Conservation (phyloP, 1,139 yeast genomes). For the Saccharomyces hybrid region DNA sequence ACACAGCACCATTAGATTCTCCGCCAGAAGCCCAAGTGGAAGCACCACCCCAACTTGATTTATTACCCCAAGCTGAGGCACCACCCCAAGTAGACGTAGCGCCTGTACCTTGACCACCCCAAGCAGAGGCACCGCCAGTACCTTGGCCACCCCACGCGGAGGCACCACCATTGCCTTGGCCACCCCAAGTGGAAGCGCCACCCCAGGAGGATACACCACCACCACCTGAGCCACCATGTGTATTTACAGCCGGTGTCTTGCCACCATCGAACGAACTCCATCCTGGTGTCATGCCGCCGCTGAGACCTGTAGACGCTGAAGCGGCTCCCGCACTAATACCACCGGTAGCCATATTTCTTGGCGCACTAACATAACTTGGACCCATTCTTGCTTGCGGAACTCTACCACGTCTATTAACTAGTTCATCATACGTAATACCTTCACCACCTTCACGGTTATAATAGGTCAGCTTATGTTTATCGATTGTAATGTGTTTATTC, state of each 20-base stretch:
- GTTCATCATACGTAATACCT: constrained; percentile 72
- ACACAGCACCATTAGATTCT: constrained; percentile 26
- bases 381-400: constrained; percentile 31
- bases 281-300: constrained; percentile 51
- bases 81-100: constrained; percentile 37
- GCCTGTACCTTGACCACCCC: constrained; percentile 29
- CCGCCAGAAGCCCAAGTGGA: constrained; percentile 32
- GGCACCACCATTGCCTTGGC: constrained; percentile 38
- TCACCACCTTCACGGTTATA: constrained; percentile 53
- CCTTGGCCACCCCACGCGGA: constrained; percentile 35
- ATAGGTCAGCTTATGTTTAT: constrained; percentile 68
- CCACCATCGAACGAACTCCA: constrained; percentile 43
- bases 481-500: constrained; percentile 78
- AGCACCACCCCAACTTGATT: constrained; percentile 32
- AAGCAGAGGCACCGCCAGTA: constrained; percentile 18
- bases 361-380: constrained; percentile 33
- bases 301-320: constrained; percentile 20
- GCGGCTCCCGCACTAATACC: constrained; percentile 18
- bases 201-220: constrained; percentile 45
- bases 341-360: constrained; percentile 29
- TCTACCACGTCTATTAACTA: constrained; percentile 38
- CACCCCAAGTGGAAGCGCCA: constrained; percentile 46
- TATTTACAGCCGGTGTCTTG: constrained; percentile 42
- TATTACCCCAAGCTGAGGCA: constrained; percentile 41
- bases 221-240: constrained; percentile 36